Evolutionary conservation across 2,329 filamentous ascomycete genomes (phyloP).

Genomic region (Trichoderma harzianum): DNA sequence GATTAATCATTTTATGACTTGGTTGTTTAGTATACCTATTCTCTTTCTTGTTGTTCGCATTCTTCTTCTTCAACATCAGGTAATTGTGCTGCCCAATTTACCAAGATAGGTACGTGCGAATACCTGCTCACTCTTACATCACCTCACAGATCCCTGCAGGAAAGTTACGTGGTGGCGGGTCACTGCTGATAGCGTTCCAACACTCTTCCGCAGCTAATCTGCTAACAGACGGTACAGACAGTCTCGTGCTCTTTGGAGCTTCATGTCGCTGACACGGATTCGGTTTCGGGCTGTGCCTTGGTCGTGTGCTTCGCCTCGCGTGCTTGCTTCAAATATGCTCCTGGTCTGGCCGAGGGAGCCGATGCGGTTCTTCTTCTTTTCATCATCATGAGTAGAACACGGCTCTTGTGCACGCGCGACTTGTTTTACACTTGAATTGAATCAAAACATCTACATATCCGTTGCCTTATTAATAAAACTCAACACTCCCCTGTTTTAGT

Average conservation of each 20-base stretch:
- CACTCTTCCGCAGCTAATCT: accelerated
- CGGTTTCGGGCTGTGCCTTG: background rate
- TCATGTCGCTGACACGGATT: background rate
- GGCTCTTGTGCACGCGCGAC: background rate
- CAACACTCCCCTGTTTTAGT: background rate
- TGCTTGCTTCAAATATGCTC: background rate
- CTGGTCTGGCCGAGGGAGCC: background rate
- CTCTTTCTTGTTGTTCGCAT: too few relatives aligned
- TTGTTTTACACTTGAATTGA: background rate
- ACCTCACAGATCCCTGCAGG: background rate
- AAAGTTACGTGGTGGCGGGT: background rate
- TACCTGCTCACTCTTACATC: background rate
- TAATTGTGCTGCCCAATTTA: background rate
- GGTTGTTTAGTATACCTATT: too few relatives aligned
- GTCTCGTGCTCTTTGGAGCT: background rate
- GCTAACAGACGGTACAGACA: background rate
- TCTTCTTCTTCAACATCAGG: background rate
- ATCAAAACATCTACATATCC: background rate
- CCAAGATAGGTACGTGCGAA: background rate
- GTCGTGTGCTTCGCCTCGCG: slow-evolving; percentile 6
- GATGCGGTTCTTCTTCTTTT: background rate
- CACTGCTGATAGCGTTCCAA: background rate
- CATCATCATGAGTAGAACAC: background rate
- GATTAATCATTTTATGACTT: background rate
- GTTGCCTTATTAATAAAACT: background rate